Percentiles rank a stretch among this genome's conserved stretches.
phyloP scores from a whole-genome alignment of 768 basidiomycete species.

The Tylopilus vinaceipallidus region DNA sequence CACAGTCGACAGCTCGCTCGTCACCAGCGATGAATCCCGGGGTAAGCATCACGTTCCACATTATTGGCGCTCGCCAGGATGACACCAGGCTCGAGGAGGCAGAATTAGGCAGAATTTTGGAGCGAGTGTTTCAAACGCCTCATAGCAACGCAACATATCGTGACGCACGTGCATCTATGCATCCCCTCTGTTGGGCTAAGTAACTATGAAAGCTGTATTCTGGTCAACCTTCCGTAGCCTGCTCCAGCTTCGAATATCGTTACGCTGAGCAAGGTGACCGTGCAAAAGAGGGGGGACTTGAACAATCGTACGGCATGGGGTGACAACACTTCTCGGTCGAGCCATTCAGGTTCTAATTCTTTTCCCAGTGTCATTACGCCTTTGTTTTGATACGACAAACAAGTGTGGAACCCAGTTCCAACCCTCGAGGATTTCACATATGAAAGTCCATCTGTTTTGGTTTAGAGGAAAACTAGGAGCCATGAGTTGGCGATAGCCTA shows the following conservation, averaged over 20 bases:
- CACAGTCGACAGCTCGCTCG: constrained; percentile 20
- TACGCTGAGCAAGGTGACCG: constrained; percentile 21
- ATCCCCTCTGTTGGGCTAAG: neutral
- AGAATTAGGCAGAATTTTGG: constrained; percentile 23
- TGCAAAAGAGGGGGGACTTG: constrained; percentile 26
- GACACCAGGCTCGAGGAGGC: constrained; percentile 12
- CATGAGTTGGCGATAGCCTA: constrained; percentile 12
- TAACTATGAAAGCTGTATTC: constrained; percentile 15
- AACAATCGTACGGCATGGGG: constrained; percentile 21
- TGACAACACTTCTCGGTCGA: constrained; percentile 4
- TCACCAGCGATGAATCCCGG: constrained; percentile 20
- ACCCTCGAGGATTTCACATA: constrained; percentile 26
- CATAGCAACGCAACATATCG: constrained; percentile 22
- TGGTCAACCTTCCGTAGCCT: constrained; percentile 29
- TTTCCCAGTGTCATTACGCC: constrained; percentile 22
- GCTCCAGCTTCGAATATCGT: constrained; percentile 19
- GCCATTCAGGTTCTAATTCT: neutral
- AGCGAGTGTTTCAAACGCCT: constrained; percentile 20
- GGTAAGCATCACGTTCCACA: constrained; percentile 2
- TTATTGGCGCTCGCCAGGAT: neutral
- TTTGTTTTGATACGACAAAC: constrained; percentile 23
- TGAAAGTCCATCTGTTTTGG: constrained; percentile 30
- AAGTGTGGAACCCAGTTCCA: constrained; percentile 10
- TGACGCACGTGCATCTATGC: constrained; percentile 17
- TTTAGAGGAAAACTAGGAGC: constrained; percentile 27